phyloP scores from a whole-genome alignment of 2,329 filamentous ascomycete genomes.

The Trichoderma sp. region DNA sequence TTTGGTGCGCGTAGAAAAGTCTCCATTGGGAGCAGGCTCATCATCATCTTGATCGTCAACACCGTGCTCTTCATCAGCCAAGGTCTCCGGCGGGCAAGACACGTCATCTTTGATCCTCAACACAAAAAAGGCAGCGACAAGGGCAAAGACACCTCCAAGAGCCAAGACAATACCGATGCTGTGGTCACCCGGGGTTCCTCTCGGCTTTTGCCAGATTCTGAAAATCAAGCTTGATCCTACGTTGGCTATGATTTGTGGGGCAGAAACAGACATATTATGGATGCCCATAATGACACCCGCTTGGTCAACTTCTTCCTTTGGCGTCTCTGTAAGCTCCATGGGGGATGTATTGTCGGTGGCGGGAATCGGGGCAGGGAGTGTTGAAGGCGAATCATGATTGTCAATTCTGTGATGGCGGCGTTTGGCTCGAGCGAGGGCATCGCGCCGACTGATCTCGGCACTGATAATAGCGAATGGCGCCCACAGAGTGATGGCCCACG shows the following conservation, averaged over 20 bases:
- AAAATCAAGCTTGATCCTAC: constrained; percentile 84
- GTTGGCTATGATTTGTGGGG: constrained; percentile 89
- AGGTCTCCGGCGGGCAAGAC: constrained; percentile 41
- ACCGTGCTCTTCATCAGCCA: constrained; percentile 48
- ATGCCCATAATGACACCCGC: constrained; percentile 91
- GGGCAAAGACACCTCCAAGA: constrained; percentile 76
- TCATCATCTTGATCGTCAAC: constrained; percentile 16
- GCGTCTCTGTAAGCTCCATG: constrained; percentile 40
- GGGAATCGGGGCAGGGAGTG: background rate
- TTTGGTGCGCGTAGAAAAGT: constrained; percentile 38
- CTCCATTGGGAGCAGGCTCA: background rate
- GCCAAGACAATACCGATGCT: constrained; percentile 86
- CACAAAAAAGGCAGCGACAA: constrained; percentile 75
- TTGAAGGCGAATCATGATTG: constrained; percentile 20
- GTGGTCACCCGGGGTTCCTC: constrained; percentile 80
- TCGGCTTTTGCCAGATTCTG: constrained; percentile 80
- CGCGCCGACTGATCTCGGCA: constrained; percentile 82
- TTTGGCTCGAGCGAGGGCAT: constrained; percentile 56
- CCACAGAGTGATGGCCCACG: constrained; percentile 92
- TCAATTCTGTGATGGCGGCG: constrained; percentile 27
- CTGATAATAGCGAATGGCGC: constrained; percentile 94
- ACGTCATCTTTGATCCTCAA: constrained; percentile 65
- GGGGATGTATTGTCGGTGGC: constrained; percentile 29
- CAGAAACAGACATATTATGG: constrained; percentile 91
- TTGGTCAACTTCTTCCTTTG: constrained; percentile 67